Conservation (phyloP, 371 early-diverging fungal genomes). For the Apophysomyces trapeziformis region DNA sequence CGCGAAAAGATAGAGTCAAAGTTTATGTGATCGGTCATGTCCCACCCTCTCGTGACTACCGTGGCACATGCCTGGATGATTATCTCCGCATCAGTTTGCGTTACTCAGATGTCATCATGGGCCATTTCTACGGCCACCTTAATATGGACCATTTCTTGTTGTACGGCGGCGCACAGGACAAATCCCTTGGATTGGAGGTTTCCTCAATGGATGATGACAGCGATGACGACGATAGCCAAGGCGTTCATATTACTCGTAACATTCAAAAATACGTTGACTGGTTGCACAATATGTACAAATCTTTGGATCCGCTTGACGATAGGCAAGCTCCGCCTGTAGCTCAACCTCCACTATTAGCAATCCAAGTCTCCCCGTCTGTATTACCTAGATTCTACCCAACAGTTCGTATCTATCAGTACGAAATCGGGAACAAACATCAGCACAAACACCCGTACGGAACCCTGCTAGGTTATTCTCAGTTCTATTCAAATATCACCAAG, state of each 20-base stretch:
- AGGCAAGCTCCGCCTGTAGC: not conserved
- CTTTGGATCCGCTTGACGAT: conserved; percentile 26
- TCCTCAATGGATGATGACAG: not conserved
- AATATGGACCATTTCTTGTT: conserved; percentile 81
- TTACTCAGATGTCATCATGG: conserved; percentile 66
- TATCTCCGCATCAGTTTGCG: conserved; percentile 64
- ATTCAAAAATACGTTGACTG: conserved; percentile 38
- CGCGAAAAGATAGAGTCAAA: conserved; percentile 30
- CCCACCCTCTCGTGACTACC: conserved; percentile 72
- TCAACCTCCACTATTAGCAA: conserved; percentile 45
- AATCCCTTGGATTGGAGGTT: not conserved
- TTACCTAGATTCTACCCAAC: conserved; percentile 78
- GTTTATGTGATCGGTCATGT: conserved; percentile 80
- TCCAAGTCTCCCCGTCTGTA: conserved; percentile 74
- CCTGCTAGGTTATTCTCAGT: conserved; percentile 42
- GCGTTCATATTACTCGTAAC: conserved; percentile 26
- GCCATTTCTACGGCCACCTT: conserved; percentile 82
- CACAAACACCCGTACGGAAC: conserved; percentile 23
- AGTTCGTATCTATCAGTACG: conserved; percentile 71
- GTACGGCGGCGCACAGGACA: conserved; percentile 32
- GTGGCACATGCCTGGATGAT: conserved; percentile 58
- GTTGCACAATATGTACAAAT: conserved; percentile 37
- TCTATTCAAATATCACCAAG: conserved; percentile 43
- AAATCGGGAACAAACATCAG: conserved; percentile 23
- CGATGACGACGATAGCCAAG: conserved; percentile 20